Evolutionary conservation across 2,329 filamentous ascomycete genomes (phyloP).

Genomic region (Neocatenulostroma microsporum): DNA sequence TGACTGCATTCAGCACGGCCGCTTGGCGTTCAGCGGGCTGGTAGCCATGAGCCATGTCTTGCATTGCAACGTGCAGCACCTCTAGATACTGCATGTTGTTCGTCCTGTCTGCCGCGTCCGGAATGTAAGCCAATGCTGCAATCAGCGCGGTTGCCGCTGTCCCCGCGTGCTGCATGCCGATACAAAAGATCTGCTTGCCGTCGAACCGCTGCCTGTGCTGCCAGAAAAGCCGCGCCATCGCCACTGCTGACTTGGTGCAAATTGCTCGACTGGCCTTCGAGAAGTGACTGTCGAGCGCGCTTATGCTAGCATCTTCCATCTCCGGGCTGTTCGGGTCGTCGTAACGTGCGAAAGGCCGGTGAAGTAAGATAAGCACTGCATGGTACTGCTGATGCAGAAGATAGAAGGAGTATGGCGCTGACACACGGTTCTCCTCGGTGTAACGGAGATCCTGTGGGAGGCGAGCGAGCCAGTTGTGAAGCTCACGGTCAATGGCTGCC

Average conservation of each 20-base stretch:
- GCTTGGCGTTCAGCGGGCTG: constrained; percentile 20
- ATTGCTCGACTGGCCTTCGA: constrained; percentile 19
- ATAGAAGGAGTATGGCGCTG: constrained; percentile 19
- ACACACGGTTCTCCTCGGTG: constrained; percentile 17
- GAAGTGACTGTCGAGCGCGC: constrained; percentile 19
- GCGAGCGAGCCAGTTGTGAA: constrained; percentile 18
- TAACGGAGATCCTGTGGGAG: constrained; percentile 19
- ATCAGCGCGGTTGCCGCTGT: constrained; percentile 20
- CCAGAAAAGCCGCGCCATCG: constrained; percentile 21
- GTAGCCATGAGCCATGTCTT: constrained; percentile 19
- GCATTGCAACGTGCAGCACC: constrained; percentile 18
- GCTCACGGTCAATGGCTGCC: constrained; percentile 19
- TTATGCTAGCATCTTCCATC: constrained; percentile 11
- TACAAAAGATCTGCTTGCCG: constrained; percentile 19
- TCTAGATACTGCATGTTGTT: constrained; percentile 22
- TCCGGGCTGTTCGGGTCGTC: constrained; percentile 13
- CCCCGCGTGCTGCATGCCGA: constrained; percentile 22
- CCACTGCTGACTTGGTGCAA: constrained; percentile 20
- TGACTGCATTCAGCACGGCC: constrained; percentile 18
- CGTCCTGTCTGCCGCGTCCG: constrained; percentile 16
- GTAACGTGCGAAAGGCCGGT: constrained; percentile 21
- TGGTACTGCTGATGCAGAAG: constrained; percentile 22
- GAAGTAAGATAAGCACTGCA: constrained; percentile 18
- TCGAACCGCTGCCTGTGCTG: constrained; percentile 21
- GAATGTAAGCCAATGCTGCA: constrained; percentile 20